Base-by-base conservation (phyloP, 2,329 filamentous ascomycete species). In the Nigrospora osmanthi region DNA sequence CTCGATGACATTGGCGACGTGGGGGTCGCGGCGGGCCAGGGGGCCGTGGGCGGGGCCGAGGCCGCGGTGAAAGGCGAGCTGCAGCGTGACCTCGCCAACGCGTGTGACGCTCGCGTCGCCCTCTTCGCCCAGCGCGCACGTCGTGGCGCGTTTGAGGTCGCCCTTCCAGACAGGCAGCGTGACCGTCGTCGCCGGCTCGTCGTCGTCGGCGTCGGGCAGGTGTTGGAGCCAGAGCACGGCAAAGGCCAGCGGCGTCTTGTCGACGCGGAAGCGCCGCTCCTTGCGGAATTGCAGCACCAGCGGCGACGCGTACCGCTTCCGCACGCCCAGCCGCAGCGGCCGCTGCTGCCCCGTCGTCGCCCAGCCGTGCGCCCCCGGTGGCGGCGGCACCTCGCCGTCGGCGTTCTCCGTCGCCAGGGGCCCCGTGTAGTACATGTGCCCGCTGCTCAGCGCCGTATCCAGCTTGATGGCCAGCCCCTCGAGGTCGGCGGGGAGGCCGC, bases 81-180 rank as follows among this genome's bases (percentile, higher is more conserved):
- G 9, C 19, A 42, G 33, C n/a, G 17, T 14, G 5, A 42, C 6
- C 19, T 17, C 23, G 4, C 40, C 40, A 14, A 42, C 33, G 19
- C 35, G 35, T 11, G 17, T 14, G 5, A 42, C 6, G 17, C 16
- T 15, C 2, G 33, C 40, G 19, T 35, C 33, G 19, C 35, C 30
- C n/a, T 42, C 40, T 31, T 41, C 39, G 19, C 40, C 40, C 14
- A 42, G 40, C 10, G 33, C n/a, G 40, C 40, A 42, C 4, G 40
- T 42, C 32, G 32, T 42, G 16, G 40, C 40, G 32, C 40, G 40
- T 33, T 42, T 42, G 14, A 42, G 40, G 40, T 42, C 40, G 33
- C 40, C 40, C 33, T 42, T 42, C 40, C 40, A 42, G 19, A 42
- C 40, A 19, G 23, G 10, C n/a, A 42, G 40, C 14, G 33, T 17